phyloP scores from a whole-genome alignment of 2,329 filamentous ascomycete genomes.

The Fusarium sp. region DNA sequence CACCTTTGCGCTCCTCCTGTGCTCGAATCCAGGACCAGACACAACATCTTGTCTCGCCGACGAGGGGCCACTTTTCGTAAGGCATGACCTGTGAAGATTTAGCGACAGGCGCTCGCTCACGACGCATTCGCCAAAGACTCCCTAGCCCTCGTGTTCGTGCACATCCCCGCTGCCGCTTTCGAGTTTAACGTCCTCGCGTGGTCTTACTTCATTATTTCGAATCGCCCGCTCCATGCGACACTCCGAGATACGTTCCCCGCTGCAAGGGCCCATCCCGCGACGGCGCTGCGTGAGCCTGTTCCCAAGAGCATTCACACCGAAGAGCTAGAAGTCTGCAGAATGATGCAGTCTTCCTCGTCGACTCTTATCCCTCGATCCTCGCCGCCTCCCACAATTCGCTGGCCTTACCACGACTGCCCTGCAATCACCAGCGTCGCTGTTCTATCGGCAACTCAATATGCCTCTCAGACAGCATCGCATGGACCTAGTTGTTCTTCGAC shows the following conservation, averaged over 20 bases:
- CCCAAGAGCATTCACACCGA: too few species aligned
- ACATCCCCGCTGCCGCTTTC: too few species aligned
- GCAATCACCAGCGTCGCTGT: background rate
- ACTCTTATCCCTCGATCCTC: too few species aligned
- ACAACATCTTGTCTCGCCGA: too few species aligned
- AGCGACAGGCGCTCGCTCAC: too few species aligned
- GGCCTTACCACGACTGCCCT: fast-evolving
- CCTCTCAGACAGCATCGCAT: background rate
- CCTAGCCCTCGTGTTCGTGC: too few species aligned
- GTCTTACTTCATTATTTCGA: too few species aligned
- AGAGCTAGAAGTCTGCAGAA: fast-evolving
- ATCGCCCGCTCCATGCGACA: background rate
- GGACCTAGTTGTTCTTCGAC: background rate
- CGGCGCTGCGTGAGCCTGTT: background rate
- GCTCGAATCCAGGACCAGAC: background rate
- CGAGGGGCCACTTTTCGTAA: too few species aligned
- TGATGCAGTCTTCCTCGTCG: background rate
- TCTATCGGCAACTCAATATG: background rate
- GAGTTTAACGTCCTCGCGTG: too few species aligned
- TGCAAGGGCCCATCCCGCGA: fast-evolving
- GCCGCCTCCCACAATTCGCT: fast-evolving
- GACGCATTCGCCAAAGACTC: too few species aligned
- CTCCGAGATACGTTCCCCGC: background rate
- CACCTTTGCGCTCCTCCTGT: too few species aligned
- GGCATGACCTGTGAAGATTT: too few species aligned